Percentiles rank a stretch among this genome's conserved stretches.
phyloP scores from a whole-genome alignment of 2,329 filamentous ascomycete species.

The Raffaelea ambrosiae region DNA sequence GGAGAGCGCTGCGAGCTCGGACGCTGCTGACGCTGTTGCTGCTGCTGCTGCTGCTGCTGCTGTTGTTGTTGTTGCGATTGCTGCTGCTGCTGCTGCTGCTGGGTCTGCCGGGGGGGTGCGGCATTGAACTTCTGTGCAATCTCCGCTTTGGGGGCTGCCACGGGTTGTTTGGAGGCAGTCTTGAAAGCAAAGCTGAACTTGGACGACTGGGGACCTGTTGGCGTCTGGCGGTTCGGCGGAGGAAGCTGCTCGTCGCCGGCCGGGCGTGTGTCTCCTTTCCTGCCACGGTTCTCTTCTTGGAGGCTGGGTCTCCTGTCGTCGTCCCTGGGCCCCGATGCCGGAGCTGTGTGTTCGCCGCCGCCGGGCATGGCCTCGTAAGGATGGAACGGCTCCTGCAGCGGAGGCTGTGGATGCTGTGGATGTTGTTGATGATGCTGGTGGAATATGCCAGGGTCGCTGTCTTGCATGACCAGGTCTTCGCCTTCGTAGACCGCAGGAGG shows the following conservation, averaged over 20 bases:
- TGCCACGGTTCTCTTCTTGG: background rate
- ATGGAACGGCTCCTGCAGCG: background rate
- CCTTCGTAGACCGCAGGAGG: conserved; percentile 2
- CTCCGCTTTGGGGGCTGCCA: conserved; percentile 52
- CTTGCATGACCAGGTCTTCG: conserved; percentile 4
- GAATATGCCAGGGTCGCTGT: conserved; percentile 5
- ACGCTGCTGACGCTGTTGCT: background rate
- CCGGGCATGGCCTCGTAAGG: too few species aligned
- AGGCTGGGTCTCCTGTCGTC: background rate
- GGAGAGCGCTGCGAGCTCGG: background rate
- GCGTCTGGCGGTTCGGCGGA: conserved; percentile 41
- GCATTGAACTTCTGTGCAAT: conserved; percentile 64
- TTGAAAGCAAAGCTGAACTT: conserved; percentile 96
- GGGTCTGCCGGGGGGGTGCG: conserved; percentile 30
- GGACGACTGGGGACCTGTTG: conserved; percentile 46
- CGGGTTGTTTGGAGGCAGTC: conserved; percentile 51
- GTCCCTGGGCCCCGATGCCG: background rate
- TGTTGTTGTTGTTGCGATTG: conserved; percentile 15
- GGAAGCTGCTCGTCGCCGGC: conserved; percentile 34
- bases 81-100: conserved; percentile 1
- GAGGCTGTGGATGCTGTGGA: background rate
- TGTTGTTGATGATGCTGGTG: background rate
- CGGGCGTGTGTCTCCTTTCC: background rate
- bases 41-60: conserved; percentile 14
- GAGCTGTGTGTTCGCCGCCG: background rate